These are phyloP conservation scores for Jamesozyma hellenica DNA, from an alignment of 805 yeast species.

Conservation along the genomic window DNA sequence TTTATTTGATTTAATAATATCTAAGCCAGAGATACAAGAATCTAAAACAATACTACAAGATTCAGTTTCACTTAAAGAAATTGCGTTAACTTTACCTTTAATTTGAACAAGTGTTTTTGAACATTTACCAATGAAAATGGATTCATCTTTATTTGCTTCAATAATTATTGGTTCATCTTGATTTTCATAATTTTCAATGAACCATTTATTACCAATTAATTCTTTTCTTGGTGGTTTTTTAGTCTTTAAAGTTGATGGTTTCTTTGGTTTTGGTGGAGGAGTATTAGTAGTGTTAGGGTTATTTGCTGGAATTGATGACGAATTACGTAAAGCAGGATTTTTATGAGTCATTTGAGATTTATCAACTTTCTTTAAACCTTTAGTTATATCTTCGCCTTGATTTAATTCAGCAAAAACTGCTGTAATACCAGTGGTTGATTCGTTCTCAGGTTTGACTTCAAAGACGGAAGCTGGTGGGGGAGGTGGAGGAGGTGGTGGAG, in stretches of 20 bases:
- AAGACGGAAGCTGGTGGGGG: slow-evolving; percentile 76
- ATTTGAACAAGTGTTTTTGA: slow-evolving; percentile 62
- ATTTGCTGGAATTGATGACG: slow-evolving; percentile 39
- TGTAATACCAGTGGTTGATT: slow-evolving; percentile 47
- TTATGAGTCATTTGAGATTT: slow-evolving; percentile 90
- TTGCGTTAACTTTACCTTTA: slow-evolving; percentile 85
- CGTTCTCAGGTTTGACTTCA: slow-evolving; percentile 29
- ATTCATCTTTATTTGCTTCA: slow-evolving; percentile 77
- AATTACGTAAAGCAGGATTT: slow-evolving; percentile 67
- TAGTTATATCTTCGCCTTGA: slow-evolving; percentile 75
- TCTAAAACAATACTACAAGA: slow-evolving; percentile 75
- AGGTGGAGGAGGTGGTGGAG: slow-evolving; percentile 80
- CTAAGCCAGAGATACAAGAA: slow-evolving; percentile 76
- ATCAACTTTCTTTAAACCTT: slow-evolving; percentile 84
- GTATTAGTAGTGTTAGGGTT: slow-evolving; percentile 29
- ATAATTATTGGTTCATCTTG: slow-evolving; percentile 46
- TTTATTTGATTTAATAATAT: slow-evolving; percentile 67
- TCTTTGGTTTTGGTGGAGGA: slow-evolving; percentile 69
- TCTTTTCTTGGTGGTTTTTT: slow-evolving; percentile 56
- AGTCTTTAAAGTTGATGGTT: slow-evolving; percentile 52
- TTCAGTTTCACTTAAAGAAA: slow-evolving; percentile 63
- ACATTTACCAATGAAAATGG: slow-evolving; percentile 82
- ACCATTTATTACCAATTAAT: slow-evolving; percentile 81
- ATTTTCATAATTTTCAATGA: slow-evolving; percentile 66
- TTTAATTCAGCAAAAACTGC: slow-evolving; percentile 91